A percentile compares a stretch with the other conserved stretches of the same genome.
These are phyloP conservation scores for Tanozyma kutaoensis DNA, from an alignment of 805 yeast genomes.

Conservation along the genomic window DNA sequence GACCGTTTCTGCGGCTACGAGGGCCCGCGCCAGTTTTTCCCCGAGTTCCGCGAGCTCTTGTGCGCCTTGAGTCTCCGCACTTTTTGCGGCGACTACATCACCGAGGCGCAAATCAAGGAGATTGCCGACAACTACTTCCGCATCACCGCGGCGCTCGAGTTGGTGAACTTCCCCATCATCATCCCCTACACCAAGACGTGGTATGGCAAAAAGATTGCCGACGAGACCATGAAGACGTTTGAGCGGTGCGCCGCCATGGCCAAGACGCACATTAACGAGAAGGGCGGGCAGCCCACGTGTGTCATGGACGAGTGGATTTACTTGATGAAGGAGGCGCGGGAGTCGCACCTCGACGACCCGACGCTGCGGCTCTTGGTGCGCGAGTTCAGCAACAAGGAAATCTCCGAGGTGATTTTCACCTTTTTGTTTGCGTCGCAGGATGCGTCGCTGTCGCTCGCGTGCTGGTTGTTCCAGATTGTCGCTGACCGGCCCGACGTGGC, in stretches of 20 bases:
- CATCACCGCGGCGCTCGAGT: slow-evolving; percentile 91
- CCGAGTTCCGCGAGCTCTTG: slow-evolving; percentile 88
- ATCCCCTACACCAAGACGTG: slow-evolving; percentile 94
- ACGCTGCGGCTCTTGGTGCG: slow-evolving; percentile 54
- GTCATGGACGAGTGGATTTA: slow-evolving; percentile 93
- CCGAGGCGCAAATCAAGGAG: slow-evolving; percentile 77
- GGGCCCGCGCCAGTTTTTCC: slow-evolving; percentile 71
- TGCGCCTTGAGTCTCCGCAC: slow-evolving; percentile 90
- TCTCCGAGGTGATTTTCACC: slow-evolving; percentile 93
- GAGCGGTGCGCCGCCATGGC: slow-evolving; percentile 83
- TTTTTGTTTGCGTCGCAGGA: slow-evolving; percentile 96
- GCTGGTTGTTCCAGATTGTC: slow-evolving; percentile 95
- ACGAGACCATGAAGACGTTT: slow-evolving; percentile 85
- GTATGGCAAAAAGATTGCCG: slow-evolving; percentile 92
- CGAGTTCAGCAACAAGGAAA: slow-evolving; percentile 80
- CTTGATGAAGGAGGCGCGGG: slow-evolving; percentile 66
- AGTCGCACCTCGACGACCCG: slow-evolving; percentile 32
- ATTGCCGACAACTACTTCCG: slow-evolving; percentile 88
- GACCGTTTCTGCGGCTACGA: slow-evolving; percentile 45
- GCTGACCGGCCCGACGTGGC: slow-evolving; percentile 92
- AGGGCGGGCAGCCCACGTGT: slow-evolving; percentile 71
- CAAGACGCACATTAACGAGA: slow-evolving; percentile 56
- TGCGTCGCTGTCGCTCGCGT: slow-evolving; percentile 92
- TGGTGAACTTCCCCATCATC: slow-evolving; percentile 95
- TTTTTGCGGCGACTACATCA: slow-evolving; percentile 91